Evolutionary conservation across 2,329 filamentous ascomycete genomes (phyloP).

Genomic region (Calonectria pseudoturangicola): DNA sequence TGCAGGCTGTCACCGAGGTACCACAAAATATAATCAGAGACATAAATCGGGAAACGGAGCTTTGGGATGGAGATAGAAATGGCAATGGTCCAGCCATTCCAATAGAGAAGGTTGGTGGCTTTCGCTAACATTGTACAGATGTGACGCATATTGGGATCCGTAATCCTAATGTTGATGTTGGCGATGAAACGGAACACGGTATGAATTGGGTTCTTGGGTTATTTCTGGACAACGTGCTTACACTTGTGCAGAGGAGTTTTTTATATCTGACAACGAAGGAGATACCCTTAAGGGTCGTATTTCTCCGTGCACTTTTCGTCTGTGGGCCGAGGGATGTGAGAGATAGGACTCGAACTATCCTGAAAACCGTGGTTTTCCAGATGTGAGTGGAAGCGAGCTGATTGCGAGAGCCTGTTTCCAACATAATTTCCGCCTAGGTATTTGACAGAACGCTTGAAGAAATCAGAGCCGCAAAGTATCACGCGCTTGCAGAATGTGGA

Average conservation of each 20-base stretch:
- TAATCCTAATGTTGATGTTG: not conserved
- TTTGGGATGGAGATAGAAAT: not conserved
- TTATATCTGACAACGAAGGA: conserved; percentile 65
- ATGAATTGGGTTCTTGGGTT: no score
- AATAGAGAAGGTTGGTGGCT: no score
- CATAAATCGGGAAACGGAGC: not conserved
- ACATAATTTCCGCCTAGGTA: not conserved
- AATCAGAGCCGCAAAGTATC: not conserved
- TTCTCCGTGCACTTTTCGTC: conserved; percentile 64
- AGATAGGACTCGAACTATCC: conserved; percentile 52
- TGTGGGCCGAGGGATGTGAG: conserved; percentile 60
- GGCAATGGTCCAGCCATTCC: not conserved
- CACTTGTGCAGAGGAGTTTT: conserved; percentile 32
- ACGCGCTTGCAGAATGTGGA: not conserved
- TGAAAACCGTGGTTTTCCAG: conserved; percentile 32
- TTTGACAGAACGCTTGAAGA: conserved; percentile 27
- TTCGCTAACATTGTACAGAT: not conserved
- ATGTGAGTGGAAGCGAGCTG: conserved; percentile 17
- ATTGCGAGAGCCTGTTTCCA: not conserved
- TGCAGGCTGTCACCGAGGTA: conserved; percentile 19
- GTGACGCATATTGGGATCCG: no score
- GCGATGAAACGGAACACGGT: not conserved
- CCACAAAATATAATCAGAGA: not conserved
- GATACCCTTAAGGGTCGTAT: conserved; percentile 60
- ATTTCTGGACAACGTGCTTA: not conserved